Evolutionary conservation across 1,139 yeast species (phyloP).

Genomic region (Kodamaea plutei): DNA sequence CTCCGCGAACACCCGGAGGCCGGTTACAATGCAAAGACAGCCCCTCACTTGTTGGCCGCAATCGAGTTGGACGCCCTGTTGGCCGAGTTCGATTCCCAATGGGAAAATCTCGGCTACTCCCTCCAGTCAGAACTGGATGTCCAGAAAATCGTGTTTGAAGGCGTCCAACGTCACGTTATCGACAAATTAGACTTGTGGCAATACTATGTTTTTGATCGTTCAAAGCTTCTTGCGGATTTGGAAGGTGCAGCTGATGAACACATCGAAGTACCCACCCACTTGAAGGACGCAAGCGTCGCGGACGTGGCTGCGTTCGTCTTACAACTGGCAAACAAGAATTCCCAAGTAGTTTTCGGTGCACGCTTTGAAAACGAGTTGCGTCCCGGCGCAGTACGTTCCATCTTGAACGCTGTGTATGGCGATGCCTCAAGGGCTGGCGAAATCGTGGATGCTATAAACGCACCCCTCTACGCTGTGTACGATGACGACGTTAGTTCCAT

Average conservation of each 20-base stretch:
- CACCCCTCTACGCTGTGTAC: conserved; percentile 66
- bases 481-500: conserved; percentile 69
- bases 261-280: conserved; percentile 27
- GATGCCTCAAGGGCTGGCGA: conserved; percentile 38
- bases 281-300: conserved; percentile 32
- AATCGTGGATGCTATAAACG: conserved; percentile 73
- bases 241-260: conserved; percentile 38
- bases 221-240: conserved; percentile 28
- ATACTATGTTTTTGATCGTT: conserved; percentile 67
- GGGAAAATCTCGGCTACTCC: conserved; percentile 59
- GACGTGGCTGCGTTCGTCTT: conserved; percentile 51
- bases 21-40: conserved; percentile 81
- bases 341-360: conserved; percentile 21
- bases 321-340: conserved; percentile 30
- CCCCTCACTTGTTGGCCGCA: conserved; percentile 84
- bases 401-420: conserved; percentile 28
- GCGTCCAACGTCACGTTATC: conserved; percentile 63
- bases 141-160: conserved; percentile 52
- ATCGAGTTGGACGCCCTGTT: conserved; percentile 74
- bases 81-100: conserved; percentile 55
- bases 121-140: conserved; percentile 53
- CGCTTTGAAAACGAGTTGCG: conserved; percentile 57
- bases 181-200: conserved; percentile 78
- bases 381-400: conserved; percentile 44
- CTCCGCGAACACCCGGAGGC: conserved; percentile 80